A percentile compares a stretch with the other conserved stretches of the same genome.
Conservation (phyloP, 2,329 filamentous ascomycete genomes). For the Pestalotiopsis fici region DNA sequence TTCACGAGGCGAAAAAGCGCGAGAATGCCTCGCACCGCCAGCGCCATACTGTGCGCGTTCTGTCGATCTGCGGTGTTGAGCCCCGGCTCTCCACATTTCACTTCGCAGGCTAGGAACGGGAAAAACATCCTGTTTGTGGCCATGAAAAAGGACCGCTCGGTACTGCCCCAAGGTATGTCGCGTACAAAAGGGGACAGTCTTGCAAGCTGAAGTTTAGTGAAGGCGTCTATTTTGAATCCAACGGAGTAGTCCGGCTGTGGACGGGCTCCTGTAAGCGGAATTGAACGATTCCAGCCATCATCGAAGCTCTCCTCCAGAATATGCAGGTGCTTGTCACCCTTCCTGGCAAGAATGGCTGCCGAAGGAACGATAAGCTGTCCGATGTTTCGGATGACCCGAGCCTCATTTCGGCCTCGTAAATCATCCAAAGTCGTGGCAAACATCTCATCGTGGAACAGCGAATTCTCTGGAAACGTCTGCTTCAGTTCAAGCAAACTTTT, state of each 20-base stretch:
- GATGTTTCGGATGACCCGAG: neutral
- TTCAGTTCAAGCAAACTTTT: neutral
- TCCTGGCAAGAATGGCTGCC: neutral
- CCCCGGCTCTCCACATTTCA: constrained; percentile 40
- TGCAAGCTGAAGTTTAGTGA: constrained; percentile 38
- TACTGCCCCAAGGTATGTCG: constrained; percentile 33
- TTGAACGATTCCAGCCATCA: constrained; percentile 40
- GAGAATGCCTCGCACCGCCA: constrained; percentile 37
- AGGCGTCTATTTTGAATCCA: constrained; percentile 40
- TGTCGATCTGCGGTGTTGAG: constrained; percentile 39
- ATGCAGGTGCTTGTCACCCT: neutral
- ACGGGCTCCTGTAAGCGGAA: constrained; percentile 29
- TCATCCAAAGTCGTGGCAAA: neutral
- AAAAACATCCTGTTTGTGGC: constrained; percentile 49
- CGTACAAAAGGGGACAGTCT: neutral
- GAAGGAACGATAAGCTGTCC: neutral
- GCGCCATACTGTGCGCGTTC: constrained; percentile 41
- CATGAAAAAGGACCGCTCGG: constrained; percentile 42
- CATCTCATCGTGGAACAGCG: neutral
- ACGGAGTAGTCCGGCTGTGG: constrained; percentile 46
- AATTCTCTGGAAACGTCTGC: neutral
- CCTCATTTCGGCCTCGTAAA: neutral
- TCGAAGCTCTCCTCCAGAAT: constrained; percentile 40
- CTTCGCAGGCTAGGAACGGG: constrained; percentile 49
- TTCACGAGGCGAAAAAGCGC: constrained; percentile 38